Base-by-base conservation (phyloP, 106 monocot genomes). In the Allium cepa region DNA sequence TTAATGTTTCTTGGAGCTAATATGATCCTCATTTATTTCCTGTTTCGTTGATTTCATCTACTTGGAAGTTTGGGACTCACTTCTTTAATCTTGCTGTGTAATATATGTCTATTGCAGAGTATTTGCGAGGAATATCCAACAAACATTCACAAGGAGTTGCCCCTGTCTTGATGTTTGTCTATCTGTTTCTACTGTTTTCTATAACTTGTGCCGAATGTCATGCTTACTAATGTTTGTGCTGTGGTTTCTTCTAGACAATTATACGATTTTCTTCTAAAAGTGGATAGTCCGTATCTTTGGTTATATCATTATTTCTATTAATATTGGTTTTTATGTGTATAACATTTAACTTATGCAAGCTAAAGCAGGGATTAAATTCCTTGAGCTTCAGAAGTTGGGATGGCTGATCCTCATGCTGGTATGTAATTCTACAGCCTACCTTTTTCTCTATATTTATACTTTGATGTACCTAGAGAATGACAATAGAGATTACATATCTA, bases 1-100 rank as follows among this genome's bases (percentile, higher is more conserved):
- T 69, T 79, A 76, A 76, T 60, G 73, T 86, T 79, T 74, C 72
- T 78, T 82, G 86, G 86, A 78, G 86, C 81, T 86, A 73, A 62
- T 67, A 66, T 78, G 74, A 62, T 71, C 80, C 80, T 86, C 83
- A 80, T 83, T 90, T 80, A 69, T 89, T 79, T 77, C 76, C 69
- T 85, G 53, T 80, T 84, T 81, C 81, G 78, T 79, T 80, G 72
- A 72, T 56, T 69, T 80, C 80, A 84, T 73, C 72, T 81, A 80
- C 79, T 77, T 85, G 85, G 82, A 83, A 80, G 77, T 88, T 84
- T 88, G 72, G 77, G 80, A 80, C 80, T 90, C 85, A 85, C 80
- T 63, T 79, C 77, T 75, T 85, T 83, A 85, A 86, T 73, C 80
- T 86, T 90, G 83, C 80, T 85, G 68, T 83, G 70, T 72, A 79